These are phyloP conservation scores for Trichoderma reesei DNA, from an alignment of 495 filamentous ascomycete genomes.

Conservation along the genomic window DNA sequence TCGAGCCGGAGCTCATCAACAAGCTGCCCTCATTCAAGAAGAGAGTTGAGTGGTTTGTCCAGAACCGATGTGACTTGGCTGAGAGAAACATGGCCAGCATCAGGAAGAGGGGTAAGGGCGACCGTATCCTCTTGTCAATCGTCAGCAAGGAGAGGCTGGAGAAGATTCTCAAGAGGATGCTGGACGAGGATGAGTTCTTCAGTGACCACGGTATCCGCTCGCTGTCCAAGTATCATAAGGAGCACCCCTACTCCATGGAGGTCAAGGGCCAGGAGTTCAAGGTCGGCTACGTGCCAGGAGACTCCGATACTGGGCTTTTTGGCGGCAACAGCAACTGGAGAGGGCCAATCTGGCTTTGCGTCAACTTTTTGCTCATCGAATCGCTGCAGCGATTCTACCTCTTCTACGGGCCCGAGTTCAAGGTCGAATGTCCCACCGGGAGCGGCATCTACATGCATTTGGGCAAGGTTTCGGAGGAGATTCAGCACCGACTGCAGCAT, in stretches of 20 bases:
- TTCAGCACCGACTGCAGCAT: slow-evolving; percentile 91
- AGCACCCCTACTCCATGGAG: slow-evolving; percentile 88
- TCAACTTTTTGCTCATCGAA: slow-evolving; percentile 92
- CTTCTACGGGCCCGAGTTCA: slow-evolving; percentile 80
- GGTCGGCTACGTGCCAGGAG: slow-evolving; percentile 84
- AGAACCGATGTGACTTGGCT: slow-evolving; percentile 72
- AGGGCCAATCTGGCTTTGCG: slow-evolving; percentile 86
- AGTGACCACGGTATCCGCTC: slow-evolving; percentile 85
- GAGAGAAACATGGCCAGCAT: slow-evolving; percentile 91
- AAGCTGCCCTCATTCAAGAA: slow-evolving; percentile 90
- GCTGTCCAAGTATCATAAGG: slow-evolving; percentile 83
- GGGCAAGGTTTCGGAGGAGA: slow-evolving; percentile 89
- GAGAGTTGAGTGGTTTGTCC: slow-evolving; percentile 84
- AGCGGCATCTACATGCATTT: slow-evolving; percentile 95
- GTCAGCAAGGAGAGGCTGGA: slow-evolving; percentile 81
- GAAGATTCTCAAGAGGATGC: slow-evolving; percentile 81
- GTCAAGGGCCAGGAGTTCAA: slow-evolving; percentile 86
- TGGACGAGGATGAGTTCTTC: slow-evolving; percentile 89
- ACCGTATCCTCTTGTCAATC: slow-evolving; percentile 74
- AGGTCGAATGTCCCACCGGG: slow-evolving; percentile 89
- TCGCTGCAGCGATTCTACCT: slow-evolving; percentile 86
- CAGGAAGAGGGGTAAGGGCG: slow-evolving; percentile 74
- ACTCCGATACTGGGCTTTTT: slow-evolving; percentile 88
- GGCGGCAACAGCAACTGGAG: slow-evolving; percentile 98
- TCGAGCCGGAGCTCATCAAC: slow-evolving; percentile 89